Conservation (phyloP, 2,329 filamentous ascomycete species). For the Exophiala sp. region DNA sequence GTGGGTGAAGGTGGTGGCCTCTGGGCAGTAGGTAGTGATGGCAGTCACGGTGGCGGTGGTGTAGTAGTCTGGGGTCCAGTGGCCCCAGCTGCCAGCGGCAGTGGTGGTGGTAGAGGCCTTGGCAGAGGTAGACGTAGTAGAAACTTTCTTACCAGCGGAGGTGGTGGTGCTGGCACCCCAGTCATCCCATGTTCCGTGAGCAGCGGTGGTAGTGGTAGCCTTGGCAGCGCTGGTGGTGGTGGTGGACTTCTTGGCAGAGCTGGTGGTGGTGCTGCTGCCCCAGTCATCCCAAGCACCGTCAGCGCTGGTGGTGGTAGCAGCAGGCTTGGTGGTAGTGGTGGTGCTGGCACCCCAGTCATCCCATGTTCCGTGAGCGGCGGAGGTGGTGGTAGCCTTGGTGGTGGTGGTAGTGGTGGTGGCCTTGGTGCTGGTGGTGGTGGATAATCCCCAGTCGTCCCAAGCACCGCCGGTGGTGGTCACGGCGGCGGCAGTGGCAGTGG, state of each 20-base stretch:
- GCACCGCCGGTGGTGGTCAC: constrained; percentile 14
- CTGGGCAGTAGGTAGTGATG: constrained; percentile 29
- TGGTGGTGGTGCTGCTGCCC: constrained; percentile 7
- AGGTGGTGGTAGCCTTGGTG: constrained; percentile 8
- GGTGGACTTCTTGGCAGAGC: constrained; percentile 4
- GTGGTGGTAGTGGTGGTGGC: constrained; percentile 7
- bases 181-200: constrained; percentile 10
- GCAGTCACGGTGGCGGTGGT: constrained; percentile 28
- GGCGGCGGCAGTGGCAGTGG: constrained; percentile 17
- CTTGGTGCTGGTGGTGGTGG: constrained; percentile 12
- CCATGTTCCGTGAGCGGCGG: background rate
- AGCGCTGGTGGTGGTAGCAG: constrained; percentile 16
- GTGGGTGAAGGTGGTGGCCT: constrained; percentile 25
- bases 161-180: constrained; percentile 5
- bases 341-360: background rate
- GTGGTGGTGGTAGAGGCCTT: constrained; percentile 11
- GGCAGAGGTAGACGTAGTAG: constrained; percentile 1
- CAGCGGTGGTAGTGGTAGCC: background rate
- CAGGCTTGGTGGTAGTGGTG: constrained; percentile 12
- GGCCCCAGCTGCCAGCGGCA: constrained; percentile 15
- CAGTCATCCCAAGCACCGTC: constrained; percentile 10
- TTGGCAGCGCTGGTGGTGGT: constrained; percentile 4
- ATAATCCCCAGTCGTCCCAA: constrained; percentile 10
- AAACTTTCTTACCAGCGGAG: constrained; percentile 9
- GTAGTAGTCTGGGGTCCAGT: constrained; percentile 24